Percentiles rank a stretch among this genome's conserved stretches.
phyloP scores from a whole-genome alignment of 352 stramenopile species.

The Phytophthora litchii region DNA sequence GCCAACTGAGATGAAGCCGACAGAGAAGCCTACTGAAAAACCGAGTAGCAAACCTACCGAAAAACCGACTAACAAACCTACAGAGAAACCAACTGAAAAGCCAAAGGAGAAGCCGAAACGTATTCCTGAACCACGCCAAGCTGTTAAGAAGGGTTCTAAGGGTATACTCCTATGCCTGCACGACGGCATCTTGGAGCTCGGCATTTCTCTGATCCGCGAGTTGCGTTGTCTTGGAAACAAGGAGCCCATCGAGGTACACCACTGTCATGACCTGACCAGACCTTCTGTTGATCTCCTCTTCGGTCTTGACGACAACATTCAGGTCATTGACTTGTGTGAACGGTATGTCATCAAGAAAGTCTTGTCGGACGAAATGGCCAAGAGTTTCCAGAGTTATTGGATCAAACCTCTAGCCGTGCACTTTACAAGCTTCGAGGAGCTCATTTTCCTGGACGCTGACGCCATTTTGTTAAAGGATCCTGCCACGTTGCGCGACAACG shows the following conservation, averaged over 20 bases:
- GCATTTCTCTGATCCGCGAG: constrained; percentile 56
- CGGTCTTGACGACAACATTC: constrained; percentile 39
- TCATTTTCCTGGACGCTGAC: constrained; percentile 58
- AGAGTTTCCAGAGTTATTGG: constrained; percentile 50
- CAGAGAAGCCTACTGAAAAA: constrained; percentile 8
- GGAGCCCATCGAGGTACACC: constrained; percentile 61
- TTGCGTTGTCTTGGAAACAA: constrained; percentile 55
- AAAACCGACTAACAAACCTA: constrained; percentile 18
- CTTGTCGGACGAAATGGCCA: constrained; percentile 29
- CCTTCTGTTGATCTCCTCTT: constrained; percentile 40
- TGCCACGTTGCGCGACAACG: constrained; percentile 25
- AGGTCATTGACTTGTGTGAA: constrained; percentile 57
- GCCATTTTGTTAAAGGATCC: constrained; percentile 52
- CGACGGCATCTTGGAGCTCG: constrained; percentile 46
- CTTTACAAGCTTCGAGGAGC: constrained; percentile 48
- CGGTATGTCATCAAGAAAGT: constrained; percentile 35
- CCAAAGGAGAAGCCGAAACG: constrained; percentile 22
- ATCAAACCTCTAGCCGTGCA: constrained; percentile 58
- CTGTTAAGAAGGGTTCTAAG: constrained; percentile 40
- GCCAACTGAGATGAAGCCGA: no score
- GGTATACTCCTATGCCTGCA: constrained; percentile 51
- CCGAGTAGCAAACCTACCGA: constrained; percentile 8
- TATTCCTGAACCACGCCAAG: constrained; percentile 30
- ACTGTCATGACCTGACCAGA: constrained; percentile 51
- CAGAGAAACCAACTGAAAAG: constrained; percentile 27